Base-by-base conservation (phyloP, 2,329 filamentous ascomycete species). In the Fusarium staphyleae region DNA sequence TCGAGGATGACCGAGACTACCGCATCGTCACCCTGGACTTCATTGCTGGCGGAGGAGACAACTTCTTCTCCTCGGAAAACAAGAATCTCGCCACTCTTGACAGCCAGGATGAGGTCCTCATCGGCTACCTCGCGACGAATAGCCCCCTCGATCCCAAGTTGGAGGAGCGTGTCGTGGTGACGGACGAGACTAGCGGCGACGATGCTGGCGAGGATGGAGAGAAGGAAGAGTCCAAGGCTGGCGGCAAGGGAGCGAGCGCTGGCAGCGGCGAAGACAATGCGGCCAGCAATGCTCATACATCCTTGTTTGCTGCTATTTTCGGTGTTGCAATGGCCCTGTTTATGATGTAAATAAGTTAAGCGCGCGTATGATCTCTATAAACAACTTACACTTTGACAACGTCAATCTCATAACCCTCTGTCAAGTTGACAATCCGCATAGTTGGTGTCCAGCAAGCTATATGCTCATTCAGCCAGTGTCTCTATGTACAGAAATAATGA, bases 21-120 rank as follows among this genome's bases (percentile, higher is more conserved):
- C 78, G 76, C 10, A 69, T 88, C 15, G 81, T 85, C 13, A 88
- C 86, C 0, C 73, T 87, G 1, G 85, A 88, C 62, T 88, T 87
- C 60, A 60, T 88, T 0, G 83, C 84, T 1, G 78, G 78, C 3
- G 84, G 83, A 2, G 86, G 85, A 12, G 86, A 88, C 62, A 87
- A 86, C 65, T 82, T 87, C 66, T 78, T 86, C 16, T 61, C 69
- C n/a, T 34, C 61, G 1, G 45, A 51, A 2, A 67, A 63, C 7
- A 66, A 56, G 19, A 70, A 72, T 45, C 79, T 80, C 36, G 70
- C 77, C 24, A 75, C 73, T 5, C 73, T 85, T 3, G 81, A 84
- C 19, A 78, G 77, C 1, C 77, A 83, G 67, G 82, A 83, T 35
- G 77, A 84, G 63, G 80, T 85, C 0, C 73, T 85, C 3, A 74